These are phyloP conservation scores for Castanopsis chinensis DNA, from an alignment of 306 rosid genomes.

Conservation along the genomic window DNA sequence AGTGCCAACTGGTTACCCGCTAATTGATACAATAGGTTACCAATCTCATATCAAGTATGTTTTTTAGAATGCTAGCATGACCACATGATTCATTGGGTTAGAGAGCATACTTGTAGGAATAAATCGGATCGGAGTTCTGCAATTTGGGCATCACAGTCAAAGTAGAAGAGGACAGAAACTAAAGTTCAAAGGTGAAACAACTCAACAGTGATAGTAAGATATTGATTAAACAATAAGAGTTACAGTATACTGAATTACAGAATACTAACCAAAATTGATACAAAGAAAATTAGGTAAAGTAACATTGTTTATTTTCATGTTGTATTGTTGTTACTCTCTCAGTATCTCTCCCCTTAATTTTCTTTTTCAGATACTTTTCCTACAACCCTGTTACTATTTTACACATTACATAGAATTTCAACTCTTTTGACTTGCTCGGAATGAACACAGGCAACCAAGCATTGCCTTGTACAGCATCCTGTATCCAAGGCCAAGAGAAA, in stretches of 20 bases:
- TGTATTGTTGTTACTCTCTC: slow-evolving; percentile 2
- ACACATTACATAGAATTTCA: slow-evolving; percentile 22
- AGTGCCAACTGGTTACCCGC: too few species aligned
- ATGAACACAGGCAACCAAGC: slow-evolving; percentile 43
- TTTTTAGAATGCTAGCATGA: too few species aligned
- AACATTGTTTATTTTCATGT: neutral
- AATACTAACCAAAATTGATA: neutral
- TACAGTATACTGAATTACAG: neutral
- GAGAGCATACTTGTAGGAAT: neutral
- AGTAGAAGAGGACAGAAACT: neutral
- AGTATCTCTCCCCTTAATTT: slow-evolving; percentile 4
- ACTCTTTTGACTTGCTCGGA: neutral
- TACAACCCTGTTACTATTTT: slow-evolving; percentile 15
- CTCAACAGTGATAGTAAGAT: neutral
- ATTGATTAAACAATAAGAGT: neutral
- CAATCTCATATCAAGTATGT: too few species aligned
- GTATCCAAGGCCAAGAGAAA: neutral
- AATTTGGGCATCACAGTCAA: neutral
- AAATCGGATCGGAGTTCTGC: neutral
- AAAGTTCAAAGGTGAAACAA: neutral
- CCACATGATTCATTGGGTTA: neutral
- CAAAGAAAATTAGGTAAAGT: slow-evolving; percentile 1
- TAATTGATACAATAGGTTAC: too few species aligned
- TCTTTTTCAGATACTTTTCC: slow-evolving; percentile 9
- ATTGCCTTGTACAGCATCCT: slow-evolving; percentile 27